Conservation (phyloP, 148 eudicot species). For the Fallopia convolvulus region DNA sequence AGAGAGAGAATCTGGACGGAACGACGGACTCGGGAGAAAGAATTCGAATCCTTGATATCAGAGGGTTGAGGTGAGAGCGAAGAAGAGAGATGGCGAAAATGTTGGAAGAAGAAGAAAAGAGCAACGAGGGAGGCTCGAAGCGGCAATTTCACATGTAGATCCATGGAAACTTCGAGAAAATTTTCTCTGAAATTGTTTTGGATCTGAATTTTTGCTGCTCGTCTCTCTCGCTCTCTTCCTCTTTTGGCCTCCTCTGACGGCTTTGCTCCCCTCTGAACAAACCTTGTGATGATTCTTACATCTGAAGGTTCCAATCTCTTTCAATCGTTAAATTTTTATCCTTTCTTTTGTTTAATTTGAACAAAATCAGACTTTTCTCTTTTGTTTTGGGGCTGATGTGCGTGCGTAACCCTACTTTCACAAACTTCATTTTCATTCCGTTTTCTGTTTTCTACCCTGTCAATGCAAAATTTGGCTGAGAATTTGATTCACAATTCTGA, state of each 20-base stretch:
- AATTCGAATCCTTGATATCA: no score
- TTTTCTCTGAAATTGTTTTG: no score
- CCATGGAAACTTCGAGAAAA: no score
- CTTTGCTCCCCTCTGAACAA: constrained; percentile 1
- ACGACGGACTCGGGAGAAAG: no score
- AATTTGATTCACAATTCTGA: no score
- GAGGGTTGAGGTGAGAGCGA: not conserved
- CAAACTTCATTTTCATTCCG: not conserved
- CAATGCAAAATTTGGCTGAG: no score
- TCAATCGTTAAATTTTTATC: no score
- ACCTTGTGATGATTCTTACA: not conserved
- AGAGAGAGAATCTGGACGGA: no score
- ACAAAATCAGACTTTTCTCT: no score
- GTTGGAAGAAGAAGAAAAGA: not conserved
- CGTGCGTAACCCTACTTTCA: not conserved
- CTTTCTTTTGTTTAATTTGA: no score
- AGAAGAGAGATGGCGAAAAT: not conserved
- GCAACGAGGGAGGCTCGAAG: not conserved
- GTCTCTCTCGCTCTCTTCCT: not conserved
- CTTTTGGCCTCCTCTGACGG: not conserved
- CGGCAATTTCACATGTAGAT: not conserved
- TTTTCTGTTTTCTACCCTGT: not conserved
- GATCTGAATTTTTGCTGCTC: not conserved
- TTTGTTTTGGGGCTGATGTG: no score
- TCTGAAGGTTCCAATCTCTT: not conserved